A percentile compares a stretch with the other conserved stretches of the same genome.
Conservation (phyloP, 2,329 filamentous ascomycete species). For the Eutypa lata region DNA sequence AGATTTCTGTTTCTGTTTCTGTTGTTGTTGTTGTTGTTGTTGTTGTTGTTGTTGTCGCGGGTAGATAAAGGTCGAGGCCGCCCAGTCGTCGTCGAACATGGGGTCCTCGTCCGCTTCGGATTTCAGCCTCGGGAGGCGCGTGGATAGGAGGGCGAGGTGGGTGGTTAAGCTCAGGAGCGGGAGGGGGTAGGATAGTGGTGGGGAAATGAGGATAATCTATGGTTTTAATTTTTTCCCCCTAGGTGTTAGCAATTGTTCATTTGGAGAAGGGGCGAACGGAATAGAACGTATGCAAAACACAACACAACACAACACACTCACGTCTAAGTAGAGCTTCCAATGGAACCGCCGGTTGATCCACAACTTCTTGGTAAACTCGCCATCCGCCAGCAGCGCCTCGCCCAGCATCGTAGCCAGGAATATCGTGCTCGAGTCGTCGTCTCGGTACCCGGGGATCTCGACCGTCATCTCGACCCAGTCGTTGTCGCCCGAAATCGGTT, state of each 20-base stretch:
- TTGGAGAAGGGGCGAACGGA: constrained; percentile 2
- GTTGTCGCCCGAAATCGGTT: constrained; percentile 47
- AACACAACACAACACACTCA: too few relatives aligned
- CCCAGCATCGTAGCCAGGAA: constrained; percentile 85
- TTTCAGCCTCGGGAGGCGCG: constrained; percentile 77
- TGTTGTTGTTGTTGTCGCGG: constrained; percentile 38
- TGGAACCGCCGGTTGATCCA: constrained; percentile 91
- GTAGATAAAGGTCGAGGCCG: constrained; percentile 75
- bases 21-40: constrained; percentile 8
- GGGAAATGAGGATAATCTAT: constrained; percentile 89
- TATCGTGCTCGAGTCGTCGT: constrained; percentile 86
- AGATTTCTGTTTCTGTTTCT: background rate
- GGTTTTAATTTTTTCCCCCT: constrained; percentile 6
- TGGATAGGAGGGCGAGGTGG: constrained; percentile 86
- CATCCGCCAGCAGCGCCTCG: constrained; percentile 77
- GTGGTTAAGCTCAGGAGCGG: constrained; percentile 90
- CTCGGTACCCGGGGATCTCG: constrained; percentile 85
- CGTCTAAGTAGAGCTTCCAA: constrained; percentile 95
- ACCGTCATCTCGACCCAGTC: constrained; percentile 90
- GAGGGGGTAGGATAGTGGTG: constrained; percentile 86
- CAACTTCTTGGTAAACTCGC: constrained; percentile 65
- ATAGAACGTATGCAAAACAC: too few relatives aligned
- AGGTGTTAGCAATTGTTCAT: background rate
- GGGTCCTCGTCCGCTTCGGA: constrained; percentile 94
- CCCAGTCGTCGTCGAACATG: constrained; percentile 98